phyloP scores from a whole-genome alignment of 257 asterid genomes.

The Solanum chmielewskii region DNA sequence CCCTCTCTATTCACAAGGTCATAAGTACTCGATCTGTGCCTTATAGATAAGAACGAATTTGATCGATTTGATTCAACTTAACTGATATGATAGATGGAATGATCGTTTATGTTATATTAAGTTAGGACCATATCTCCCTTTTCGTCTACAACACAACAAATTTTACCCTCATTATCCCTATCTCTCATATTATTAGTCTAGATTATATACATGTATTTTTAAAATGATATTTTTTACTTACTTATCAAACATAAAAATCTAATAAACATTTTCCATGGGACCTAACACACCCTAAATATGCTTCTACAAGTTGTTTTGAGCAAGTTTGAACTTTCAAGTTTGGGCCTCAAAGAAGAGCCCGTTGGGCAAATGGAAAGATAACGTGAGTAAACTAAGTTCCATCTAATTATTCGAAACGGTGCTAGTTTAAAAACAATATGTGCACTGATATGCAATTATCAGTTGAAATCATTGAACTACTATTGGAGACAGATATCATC shows the following conservation, averaged over 20 bases:
- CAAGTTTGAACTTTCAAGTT: not conserved
- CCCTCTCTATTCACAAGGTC: not conserved
- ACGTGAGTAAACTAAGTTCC: not conserved
- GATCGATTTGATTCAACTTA: not conserved
- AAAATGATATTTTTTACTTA: not conserved
- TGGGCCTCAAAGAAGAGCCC: not conserved
- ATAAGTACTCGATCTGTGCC: not conserved
- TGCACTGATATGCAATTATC: not conserved
- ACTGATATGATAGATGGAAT: not conserved
- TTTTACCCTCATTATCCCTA: not conserved
- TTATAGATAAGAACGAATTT: not conserved
- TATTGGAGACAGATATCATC: not conserved
- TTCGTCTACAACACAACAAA: not conserved
- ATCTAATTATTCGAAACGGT: not conserved
- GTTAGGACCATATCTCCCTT: not conserved
- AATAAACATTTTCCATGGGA: not conserved
- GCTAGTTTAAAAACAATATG: too few species aligned
- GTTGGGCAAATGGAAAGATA: not conserved
- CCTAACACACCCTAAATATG: not conserved
- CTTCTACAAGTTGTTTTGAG: not conserved
- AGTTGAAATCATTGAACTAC: not conserved
- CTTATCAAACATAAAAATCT: not conserved
- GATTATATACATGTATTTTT: not conserved
- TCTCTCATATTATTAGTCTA: not conserved
- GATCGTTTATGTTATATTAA: not conserved